Evolutionary conservation across 164 flowering plant genomes (phyloP), one percentile per base, ranked within the genome.

Genomic region (Liriodendron chinense): DNA sequence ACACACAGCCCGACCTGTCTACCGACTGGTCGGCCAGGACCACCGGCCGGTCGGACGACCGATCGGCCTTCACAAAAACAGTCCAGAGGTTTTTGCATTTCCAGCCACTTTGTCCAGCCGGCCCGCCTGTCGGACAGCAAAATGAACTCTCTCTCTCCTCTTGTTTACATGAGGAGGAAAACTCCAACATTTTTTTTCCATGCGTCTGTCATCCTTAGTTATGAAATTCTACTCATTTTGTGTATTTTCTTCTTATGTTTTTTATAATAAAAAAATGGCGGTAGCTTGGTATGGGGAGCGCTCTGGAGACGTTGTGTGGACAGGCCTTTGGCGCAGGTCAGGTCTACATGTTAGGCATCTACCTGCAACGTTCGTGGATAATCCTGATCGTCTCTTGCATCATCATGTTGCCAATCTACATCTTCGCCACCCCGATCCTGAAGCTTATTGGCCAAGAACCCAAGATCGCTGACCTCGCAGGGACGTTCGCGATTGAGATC

Each of bases 241-340:
- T 34, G 43, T 6, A 34, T 34, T 34, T 34, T 34, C 43, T 34
- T 34, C 25, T 65, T 49, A 23, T 65, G 25, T 7, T 47, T 75
- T 75, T 34, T 0, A 2, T 2, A 2, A 34, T 3, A 34, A 34
- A 34, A 34, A 34, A 34, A 34, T 34, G 3, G 43, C 43, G 43
- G 83, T 86, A 94, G 98, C 83, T 92, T 22, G 98, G 98, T 0
- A 94, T 94, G 98, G 96, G 88, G 71, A 94, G 98, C 74, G 98
- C 98, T 24, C 79, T 92, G 0, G 98, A 94, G 82, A 92, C 98
- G 7, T 75, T 94, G 57, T 94, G 98, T 64, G 98, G 98, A 25
- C 98, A 94, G 68, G 96, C 97, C 61, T 94, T 82, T 78, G 96
- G 97, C 0, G 98, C 97, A 0, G 94, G 95, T 5, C 92, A 92